Conservation (phyloP, 331 rosid genomes). For the Pyrus hybrid region DNA sequence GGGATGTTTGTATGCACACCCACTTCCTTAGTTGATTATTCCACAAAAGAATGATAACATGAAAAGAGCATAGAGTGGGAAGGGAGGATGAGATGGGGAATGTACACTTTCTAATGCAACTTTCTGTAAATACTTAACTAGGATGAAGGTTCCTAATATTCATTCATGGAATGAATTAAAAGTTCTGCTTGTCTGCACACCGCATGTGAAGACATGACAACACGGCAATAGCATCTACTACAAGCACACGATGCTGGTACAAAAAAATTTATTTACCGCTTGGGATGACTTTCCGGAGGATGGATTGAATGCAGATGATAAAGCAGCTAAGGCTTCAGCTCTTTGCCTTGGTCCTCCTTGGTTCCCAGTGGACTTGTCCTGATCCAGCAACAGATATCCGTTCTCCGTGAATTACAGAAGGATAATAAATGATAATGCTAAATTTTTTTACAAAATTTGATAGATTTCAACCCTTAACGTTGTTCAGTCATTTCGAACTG, state of each 20-base stretch:
- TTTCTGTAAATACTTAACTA: neutral
- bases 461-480: neutral
- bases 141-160: neutral
- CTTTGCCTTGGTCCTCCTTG: conserved; percentile 94
- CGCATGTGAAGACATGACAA: neutral
- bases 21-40: neutral
- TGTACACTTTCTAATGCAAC: neutral
- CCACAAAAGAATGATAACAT: neutral
- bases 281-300: conserved; percentile 52
- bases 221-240: neutral
- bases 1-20: neutral
- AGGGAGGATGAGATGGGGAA: neutral
- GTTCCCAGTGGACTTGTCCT: conserved; percentile 82
- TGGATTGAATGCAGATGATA: conserved; percentile 78
- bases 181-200: neutral
- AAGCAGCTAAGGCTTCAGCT: conserved; percentile 90
- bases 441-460: neutral
- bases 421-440: neutral
- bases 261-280: conserved; percentile 35
- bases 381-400: conserved; percentile 17
- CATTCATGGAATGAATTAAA: neutral
- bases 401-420: neutral
- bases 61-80: neutral
- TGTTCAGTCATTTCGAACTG: neutral
- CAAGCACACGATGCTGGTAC: neutral